A percentile compares a stretch with the other conserved stretches of the same genome.
These are phyloP conservation scores for Tricholoma furcatifolium DNA, from an alignment of 768 basidiomycete species.

Conservation along the genomic window DNA sequence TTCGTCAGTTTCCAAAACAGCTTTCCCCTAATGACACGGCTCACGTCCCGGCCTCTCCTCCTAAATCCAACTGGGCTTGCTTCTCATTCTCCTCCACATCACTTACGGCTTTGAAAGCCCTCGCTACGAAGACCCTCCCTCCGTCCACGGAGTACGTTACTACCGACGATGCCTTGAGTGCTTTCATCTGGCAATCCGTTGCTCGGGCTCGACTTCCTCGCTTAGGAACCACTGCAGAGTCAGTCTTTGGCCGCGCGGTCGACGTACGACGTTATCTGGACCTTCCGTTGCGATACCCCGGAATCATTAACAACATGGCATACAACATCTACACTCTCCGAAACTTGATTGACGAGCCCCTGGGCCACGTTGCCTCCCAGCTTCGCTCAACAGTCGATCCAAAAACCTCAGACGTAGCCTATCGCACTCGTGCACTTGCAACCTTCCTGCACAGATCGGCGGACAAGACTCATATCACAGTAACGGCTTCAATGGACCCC, in stretches of 20 bases:
- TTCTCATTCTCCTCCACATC: constrained; percentile 1
- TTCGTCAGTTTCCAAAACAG: background rate
- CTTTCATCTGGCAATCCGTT: constrained; percentile 27
- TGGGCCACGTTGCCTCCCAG: constrained; percentile 21
- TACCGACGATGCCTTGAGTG: constrained; percentile 26
- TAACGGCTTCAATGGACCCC: constrained; percentile 18
- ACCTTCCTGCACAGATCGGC: constrained; percentile 14
- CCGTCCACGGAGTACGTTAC: constrained; percentile 20
- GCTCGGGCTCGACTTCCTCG: constrained; percentile 24
- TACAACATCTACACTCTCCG: constrained; percentile 14
- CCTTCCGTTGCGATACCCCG: constrained; percentile 22
- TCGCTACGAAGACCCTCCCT: constrained; percentile 12
- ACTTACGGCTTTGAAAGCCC: constrained; percentile 17
- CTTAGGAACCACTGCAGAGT: constrained; percentile 4
- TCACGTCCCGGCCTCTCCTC: background rate
- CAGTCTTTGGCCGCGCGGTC: constrained; percentile 24
- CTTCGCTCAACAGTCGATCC: constrained; percentile 23
- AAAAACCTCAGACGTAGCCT: constrained; percentile 17
- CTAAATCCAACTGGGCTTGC: background rate
- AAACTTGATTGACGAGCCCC: constrained; percentile 14
- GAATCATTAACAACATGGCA: constrained; percentile 25
- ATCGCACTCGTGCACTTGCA: constrained; percentile 20
- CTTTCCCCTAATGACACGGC: background rate
- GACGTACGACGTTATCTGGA: constrained; percentile 23
- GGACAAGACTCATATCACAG: constrained; percentile 13